Evolutionary conservation across 1,139 yeast species (phyloP).

Genomic region (Tardiomyces digboiensis): DNA sequence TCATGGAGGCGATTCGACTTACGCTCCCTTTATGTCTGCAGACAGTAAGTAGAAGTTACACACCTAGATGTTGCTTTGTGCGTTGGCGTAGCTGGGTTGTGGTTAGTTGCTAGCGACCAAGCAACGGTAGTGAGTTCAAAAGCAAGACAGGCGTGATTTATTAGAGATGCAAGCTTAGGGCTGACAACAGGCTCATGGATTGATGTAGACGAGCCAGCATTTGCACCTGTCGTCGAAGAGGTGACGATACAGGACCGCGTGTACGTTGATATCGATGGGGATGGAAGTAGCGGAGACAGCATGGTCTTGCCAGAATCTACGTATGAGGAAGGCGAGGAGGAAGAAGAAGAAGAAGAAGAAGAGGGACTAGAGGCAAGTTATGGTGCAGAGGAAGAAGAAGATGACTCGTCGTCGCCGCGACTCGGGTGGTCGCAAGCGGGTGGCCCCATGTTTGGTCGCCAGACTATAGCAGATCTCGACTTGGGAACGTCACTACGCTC

Average conservation of each 20-base stretch:
- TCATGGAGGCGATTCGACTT: too few species aligned
- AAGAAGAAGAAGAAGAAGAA: background rate
- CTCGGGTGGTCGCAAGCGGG: background rate
- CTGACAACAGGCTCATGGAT: background rate
- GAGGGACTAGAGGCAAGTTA: background rate
- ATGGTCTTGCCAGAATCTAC: background rate
- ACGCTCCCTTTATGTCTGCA: too few species aligned
- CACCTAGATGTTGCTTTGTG: too few species aligned
- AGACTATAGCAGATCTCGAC: slow-evolving; percentile 2
- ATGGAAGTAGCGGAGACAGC: background rate
- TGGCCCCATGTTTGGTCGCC: background rate
- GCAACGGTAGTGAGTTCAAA: too few species aligned
- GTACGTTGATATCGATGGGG: background rate
- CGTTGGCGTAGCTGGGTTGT: too few species aligned
- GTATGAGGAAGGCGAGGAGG: background rate
- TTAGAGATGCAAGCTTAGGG: background rate
- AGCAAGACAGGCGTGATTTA: too few species aligned
- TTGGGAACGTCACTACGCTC: slow-evolving; percentile 3
- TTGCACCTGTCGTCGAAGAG: background rate
- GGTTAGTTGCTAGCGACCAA: too few species aligned
- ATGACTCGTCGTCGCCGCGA: background rate
- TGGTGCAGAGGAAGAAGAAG: background rate
- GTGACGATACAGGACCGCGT: too few species aligned
- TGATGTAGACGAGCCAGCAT: background rate
- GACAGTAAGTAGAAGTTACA: too few species aligned